A percentile compares a stretch with the other conserved stretches of the same genome.
phyloP scores from a whole-genome alignment of 2,329 filamentous ascomycete genomes.

The Plectosphaerella cucumerina region DNA sequence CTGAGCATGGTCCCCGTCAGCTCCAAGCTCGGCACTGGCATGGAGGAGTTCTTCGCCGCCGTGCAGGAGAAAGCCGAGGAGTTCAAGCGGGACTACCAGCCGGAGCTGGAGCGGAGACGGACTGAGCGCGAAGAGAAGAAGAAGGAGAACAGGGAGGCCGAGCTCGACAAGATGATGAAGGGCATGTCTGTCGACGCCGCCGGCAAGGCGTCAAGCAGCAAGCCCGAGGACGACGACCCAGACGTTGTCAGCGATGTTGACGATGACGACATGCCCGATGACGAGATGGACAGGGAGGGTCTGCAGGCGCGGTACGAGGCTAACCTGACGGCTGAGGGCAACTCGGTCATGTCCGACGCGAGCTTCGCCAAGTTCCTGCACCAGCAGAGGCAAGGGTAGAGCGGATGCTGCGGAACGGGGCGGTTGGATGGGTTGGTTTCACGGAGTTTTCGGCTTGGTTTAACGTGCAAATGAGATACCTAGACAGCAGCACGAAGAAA shows the following conservation, averaged over 20 bases:
- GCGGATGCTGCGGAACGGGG: background rate
- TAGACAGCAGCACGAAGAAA: background rate
- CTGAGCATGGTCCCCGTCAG: slow-evolving; percentile 90
- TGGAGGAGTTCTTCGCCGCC: slow-evolving; percentile 90
- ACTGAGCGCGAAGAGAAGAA: slow-evolving; percentile 74
- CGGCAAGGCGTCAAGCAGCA: slow-evolving; percentile 20
- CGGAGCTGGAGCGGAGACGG: slow-evolving; percentile 77
- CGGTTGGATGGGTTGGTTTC: no score
- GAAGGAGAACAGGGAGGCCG: slow-evolving; percentile 66
- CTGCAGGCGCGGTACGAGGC: slow-evolving; percentile 74
- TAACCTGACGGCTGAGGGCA: slow-evolving; percentile 59
- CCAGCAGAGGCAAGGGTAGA: slow-evolving; percentile 9
- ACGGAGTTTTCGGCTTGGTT: no score
- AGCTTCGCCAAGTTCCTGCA: slow-evolving; percentile 60
- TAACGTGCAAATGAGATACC: background rate
- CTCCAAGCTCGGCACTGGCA: slow-evolving; percentile 84
- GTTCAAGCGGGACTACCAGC: slow-evolving; percentile 86
- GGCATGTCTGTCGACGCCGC: slow-evolving; percentile 63
- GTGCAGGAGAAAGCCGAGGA: slow-evolving; percentile 84
- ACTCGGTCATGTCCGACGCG: slow-evolving; percentile 49
- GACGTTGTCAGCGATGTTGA: slow-evolving; percentile 56
- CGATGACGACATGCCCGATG: slow-evolving; percentile 53
- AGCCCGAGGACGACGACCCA: slow-evolving; percentile 40
- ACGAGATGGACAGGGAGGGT: slow-evolving; percentile 59
- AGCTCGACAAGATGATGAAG: slow-evolving; percentile 90